phyloP scores from a whole-genome alignment of 2,329 filamentous ascomycete species.

The Colletotrichum somersetense region DNA sequence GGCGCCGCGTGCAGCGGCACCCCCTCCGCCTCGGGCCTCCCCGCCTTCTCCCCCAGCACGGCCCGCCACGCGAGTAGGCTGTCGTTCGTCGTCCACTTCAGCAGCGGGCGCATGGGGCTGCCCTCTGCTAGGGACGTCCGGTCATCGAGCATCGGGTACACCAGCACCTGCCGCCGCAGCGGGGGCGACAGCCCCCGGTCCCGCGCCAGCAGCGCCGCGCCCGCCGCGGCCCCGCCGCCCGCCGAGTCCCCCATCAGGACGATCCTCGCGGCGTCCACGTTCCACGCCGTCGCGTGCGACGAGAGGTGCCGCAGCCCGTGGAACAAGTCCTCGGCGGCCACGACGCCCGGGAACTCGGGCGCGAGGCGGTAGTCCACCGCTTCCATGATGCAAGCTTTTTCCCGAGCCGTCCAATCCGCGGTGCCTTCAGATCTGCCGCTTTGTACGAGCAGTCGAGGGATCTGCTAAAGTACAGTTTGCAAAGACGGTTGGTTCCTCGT shows the following conservation, averaged over 20 bases:
- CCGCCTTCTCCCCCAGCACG: constrained; percentile 40
- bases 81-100: constrained; percentile 42
- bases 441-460: neutral
- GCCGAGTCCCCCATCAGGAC: constrained; percentile 45
- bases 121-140: constrained; percentile 38
- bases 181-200: constrained; percentile 45
- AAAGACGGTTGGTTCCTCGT: no score
- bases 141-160: constrained; percentile 53
- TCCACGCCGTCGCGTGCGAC: constrained; percentile 43
- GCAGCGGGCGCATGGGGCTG: constrained; percentile 22
- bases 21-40: constrained; percentile 35
- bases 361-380: constrained; percentile 58
- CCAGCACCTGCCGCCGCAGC: constrained; percentile 49
- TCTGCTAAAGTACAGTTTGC: neutral
- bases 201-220: constrained; percentile 55
- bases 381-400: no score
- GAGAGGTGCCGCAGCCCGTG: constrained; percentile 47
- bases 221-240: constrained; percentile 44
- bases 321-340: constrained; percentile 53
- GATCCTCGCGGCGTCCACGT: constrained; percentile 44
- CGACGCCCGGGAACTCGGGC: constrained; percentile 56
- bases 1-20: constrained; percentile 45
- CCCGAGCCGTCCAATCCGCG: neutral
- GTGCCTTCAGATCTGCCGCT: neutral
- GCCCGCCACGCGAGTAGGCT: constrained; percentile 46